phyloP scores from a whole-genome alignment of 225 moss, liverwort and hornwort species.

The Antitrichia curtipendula region DNA sequence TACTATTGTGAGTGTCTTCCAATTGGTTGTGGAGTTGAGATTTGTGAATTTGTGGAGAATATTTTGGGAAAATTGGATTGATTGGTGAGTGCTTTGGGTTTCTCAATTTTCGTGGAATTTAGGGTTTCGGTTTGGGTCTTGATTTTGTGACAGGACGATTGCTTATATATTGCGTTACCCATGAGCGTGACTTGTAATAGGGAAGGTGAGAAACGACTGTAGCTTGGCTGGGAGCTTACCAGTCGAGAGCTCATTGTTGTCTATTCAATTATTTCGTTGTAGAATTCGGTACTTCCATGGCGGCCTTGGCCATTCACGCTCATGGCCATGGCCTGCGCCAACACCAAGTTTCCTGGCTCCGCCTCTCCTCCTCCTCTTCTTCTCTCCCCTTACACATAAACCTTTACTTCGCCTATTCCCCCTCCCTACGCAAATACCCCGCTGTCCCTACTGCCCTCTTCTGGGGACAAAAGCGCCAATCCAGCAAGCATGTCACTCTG shows the following conservation, averaged over 20 bases:
- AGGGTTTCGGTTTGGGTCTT: constrained; percentile 1
- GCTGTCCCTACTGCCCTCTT: constrained; percentile 18
- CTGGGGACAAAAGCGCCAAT: constrained; percentile 16
- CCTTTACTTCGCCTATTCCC: background rate
- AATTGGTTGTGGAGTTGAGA: background rate
- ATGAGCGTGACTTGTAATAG: background rate
- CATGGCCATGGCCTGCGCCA: constrained; percentile 12
- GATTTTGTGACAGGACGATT: constrained; percentile 50
- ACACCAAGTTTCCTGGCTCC: background rate
- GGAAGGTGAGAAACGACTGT: background rate
- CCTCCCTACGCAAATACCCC: background rate
- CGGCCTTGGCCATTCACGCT: constrained; percentile 2
- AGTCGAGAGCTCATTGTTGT: background rate
- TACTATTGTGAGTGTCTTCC: constrained; percentile 70
- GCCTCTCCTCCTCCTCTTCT: background rate
- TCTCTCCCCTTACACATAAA: background rate
- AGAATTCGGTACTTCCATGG: background rate
- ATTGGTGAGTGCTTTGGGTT: background rate
- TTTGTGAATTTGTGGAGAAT: background rate
- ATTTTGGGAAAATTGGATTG: background rate
- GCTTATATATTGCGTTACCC: background rate
- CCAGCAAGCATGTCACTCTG: constrained; percentile 16
- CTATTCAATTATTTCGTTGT: background rate
- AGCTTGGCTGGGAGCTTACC: background rate
- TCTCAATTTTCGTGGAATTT: background rate